phyloP scores from a whole-genome alignment of 352 stramenopile genomes.

The Aphanomyces invadans region DNA sequence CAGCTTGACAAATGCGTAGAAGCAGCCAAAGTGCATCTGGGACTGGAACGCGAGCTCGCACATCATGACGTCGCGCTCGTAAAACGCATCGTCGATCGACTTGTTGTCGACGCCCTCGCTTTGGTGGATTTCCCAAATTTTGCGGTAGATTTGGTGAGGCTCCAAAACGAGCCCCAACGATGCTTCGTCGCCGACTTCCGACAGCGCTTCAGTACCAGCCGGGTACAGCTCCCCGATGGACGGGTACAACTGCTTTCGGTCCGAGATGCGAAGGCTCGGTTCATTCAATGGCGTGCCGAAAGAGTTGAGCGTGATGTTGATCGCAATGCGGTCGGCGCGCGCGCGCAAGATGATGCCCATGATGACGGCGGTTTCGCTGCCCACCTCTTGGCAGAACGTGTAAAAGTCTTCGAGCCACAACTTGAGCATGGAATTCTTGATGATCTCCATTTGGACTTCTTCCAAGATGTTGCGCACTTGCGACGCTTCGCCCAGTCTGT shows the following conservation, averaged over 20 bases:
- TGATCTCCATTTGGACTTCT: conserved; percentile 98
- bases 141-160: conserved; percentile 93
- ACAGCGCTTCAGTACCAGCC: conserved; percentile 90
- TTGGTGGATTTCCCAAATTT: conserved; percentile 96
- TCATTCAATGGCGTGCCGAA: conserved; percentile 91
- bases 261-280: conserved; percentile 93
- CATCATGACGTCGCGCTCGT: conserved; percentile 97
- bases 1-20: conserved; percentile 99
- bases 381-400: conserved; percentile 91
- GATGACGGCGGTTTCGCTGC: conserved; percentile 95
- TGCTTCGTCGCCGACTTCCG: conserved; percentile 89
- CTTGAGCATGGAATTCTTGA: conserved; percentile 99
- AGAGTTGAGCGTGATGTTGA: conserved; percentile 99
- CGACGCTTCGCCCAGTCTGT: conserved; percentile 76
- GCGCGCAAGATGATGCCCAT: conserved; percentile 96
- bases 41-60: conserved; percentile 97
- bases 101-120: conserved; percentile 90
- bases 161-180: conserved; percentile 86
- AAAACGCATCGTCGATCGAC: conserved; percentile 99
- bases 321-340: conserved; percentile 95
- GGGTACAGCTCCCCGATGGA: conserved; percentile 97
- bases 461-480: conserved; percentile 95
- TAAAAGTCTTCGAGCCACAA: conserved; percentile 94
- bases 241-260: conserved; percentile 96
- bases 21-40: conserved; percentile 98